Evolutionary conservation across 2,329 filamentous ascomycete genomes (phyloP).

Genomic region (Beauveria caledonica): DNA sequence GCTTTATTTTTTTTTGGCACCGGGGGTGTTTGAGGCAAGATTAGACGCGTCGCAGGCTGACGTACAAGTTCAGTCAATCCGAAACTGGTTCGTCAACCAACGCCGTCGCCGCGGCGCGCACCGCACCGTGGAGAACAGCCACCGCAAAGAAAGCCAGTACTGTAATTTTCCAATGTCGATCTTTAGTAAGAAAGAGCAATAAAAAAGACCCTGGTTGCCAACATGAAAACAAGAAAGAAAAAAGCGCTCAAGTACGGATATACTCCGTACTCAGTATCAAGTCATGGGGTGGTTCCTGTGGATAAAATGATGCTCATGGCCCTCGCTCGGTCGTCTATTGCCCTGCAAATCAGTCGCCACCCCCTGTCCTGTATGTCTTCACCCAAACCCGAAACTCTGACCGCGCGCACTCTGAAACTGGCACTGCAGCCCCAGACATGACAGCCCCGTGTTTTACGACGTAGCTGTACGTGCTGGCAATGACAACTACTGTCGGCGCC

Average conservation of each 20-base stretch:
- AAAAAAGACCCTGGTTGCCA: neutral
- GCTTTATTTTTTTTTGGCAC: neutral
- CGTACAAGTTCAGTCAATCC: neutral
- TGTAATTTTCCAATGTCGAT: constrained; percentile 1
- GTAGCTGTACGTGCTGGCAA: too few relatives aligned
- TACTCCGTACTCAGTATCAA: too few relatives aligned
- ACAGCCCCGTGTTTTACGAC: too few relatives aligned
- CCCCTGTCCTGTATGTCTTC: neutral
- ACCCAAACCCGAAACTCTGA: constrained; percentile 1
- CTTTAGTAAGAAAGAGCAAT: too few relatives aligned
- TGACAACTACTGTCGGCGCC: too few relatives aligned
- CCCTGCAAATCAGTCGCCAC: neutral
- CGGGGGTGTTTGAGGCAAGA: neutral
- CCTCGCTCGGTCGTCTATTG: neutral
- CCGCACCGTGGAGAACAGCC: neutral
- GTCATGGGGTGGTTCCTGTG: neutral
- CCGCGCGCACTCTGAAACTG: constrained; percentile 3
- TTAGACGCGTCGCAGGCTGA: neutral
- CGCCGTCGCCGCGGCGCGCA: neutral
- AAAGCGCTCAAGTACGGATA: too few relatives aligned
- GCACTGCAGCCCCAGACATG: neutral
- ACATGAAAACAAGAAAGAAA: neutral
- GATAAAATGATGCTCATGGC: neutral
- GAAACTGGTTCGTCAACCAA: neutral
- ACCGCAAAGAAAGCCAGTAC: neutral